Evolutionary conservation across 129 eudicot species (phyloP), one percentile per base, ranked within the genome.

Genomic region (Silybum marianum): DNA sequence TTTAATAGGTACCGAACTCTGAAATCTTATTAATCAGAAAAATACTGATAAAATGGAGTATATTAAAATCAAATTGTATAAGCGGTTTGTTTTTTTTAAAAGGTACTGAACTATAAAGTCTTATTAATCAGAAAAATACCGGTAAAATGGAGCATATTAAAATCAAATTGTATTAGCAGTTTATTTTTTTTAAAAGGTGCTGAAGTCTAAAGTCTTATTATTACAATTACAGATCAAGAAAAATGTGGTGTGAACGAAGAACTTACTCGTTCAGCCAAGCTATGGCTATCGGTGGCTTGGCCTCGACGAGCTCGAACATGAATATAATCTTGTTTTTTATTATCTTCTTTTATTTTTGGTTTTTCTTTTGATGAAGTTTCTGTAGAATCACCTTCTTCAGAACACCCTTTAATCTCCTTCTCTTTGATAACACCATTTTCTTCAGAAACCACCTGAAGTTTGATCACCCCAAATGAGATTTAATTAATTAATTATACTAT

Each of bases 241-340:
- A 72, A 72, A 80, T 40, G 74, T 63, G 22, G 22, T 11, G 23
- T 3, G 21, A 11, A 68, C 4, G 23, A 22, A 34, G 42, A 18
- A 76, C 95, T 72, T 84, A 95, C 99, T 76, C 99, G 86, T 85
- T 95, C 99, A n/a, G 99, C 99, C 75, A 95, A 87, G 83, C 99
- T 95, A 80, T 95, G 99, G 89, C 97, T 95, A 75, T 95, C 99
- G 16, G 99, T 95, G 70, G 99, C 99, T 83, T 95, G 99, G 66
- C 99, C 99, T n/a, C 99, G 86, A 66, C 99, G 91, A 44, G 99
- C 99, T 74, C 99, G 90, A 68, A 95, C 99, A 80, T 93, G 99
- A 78, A 95, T 95, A 77, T 88, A 95, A 76, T 95, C 99, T n/a
- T 84, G 89, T 76, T 89, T 95, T 74, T 87, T 84, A 68, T 87